Evolutionary conservation across 2,329 filamentous ascomycete species (phyloP).

Genomic region (Aspergillus fumigatus): DNA sequence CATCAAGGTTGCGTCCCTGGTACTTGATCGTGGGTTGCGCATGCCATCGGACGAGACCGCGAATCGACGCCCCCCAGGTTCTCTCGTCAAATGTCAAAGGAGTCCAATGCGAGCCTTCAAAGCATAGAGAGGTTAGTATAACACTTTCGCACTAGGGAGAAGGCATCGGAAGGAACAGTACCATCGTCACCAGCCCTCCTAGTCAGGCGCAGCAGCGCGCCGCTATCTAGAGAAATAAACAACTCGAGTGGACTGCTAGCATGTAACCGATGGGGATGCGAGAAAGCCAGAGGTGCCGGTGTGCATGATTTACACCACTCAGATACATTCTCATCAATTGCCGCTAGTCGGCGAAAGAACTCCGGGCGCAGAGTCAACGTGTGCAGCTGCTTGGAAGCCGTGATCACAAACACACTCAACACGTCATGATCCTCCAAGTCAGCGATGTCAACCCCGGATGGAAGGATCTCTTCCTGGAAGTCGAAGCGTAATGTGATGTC

Average conservation of each 20-base stretch:
- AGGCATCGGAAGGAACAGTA: slow-evolving; percentile 18
- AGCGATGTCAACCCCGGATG: slow-evolving; percentile 74
- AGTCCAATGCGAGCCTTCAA: slow-evolving; percentile 39
- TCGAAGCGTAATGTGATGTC: slow-evolving; percentile 71
- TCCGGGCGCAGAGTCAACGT: slow-evolving; percentile 79
- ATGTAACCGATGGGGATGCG: slow-evolving; percentile 73
- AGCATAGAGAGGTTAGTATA: slow-evolving; percentile 5
- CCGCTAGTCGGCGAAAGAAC: slow-evolving; percentile 67
- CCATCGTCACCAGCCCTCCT: slow-evolving; percentile 53
- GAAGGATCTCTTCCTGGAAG: slow-evolving; percentile 68
- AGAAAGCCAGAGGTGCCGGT: slow-evolving; percentile 70
- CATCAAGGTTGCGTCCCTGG: slow-evolving; percentile 39
- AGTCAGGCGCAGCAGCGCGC: slow-evolving; percentile 60
- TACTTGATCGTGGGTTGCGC: slow-evolving; percentile 41
- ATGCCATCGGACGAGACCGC: slow-evolving; percentile 44
- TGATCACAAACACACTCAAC: slow-evolving; percentile 74
- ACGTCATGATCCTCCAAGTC: slow-evolving; percentile 75
- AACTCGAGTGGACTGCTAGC: slow-evolving; percentile 70
- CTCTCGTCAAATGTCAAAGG: slow-evolving; percentile 46
- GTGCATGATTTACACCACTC: slow-evolving; percentile 72
- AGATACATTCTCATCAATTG: slow-evolving; percentile 67
- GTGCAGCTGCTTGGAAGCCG: slow-evolving; percentile 73
- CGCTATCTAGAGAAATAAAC: slow-evolving; percentile 60
- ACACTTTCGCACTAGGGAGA: neutral
- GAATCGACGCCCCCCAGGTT: slow-evolving; percentile 46